Evolutionary conservation across 2,329 filamentous ascomycete genomes (phyloP), one percentile per base, ranked within the genome.

Genomic region (Epichloe uncinata): DNA sequence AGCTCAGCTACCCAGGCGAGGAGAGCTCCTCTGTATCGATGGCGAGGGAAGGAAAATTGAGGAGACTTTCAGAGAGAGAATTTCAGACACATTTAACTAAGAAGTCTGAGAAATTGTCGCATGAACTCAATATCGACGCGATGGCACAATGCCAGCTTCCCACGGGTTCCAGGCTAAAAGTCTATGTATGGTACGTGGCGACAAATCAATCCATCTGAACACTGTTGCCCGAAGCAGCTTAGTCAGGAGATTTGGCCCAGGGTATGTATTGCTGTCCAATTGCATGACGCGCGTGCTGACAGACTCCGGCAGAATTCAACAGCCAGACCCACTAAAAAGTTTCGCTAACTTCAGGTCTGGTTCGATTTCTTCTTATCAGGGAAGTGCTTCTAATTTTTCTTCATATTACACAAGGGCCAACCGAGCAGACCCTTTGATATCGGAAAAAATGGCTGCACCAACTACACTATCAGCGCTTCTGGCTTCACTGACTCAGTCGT

Each of bases 401-500:
- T 47, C 34, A 16, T 20, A 36, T 40, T 9, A 40, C 20, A 42
- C 45, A 34, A 9, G 49, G 16, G 15, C 40, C 53, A 49, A 43
- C 20, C 20, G 38, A 20, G 42, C 56, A 58, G 42, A 55, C 57
- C 20, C 57, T 56, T 37, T 52, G 65, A 55, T n/a, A 12, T 41
- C 33, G 36, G 8, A 9, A n/a, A 33, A 56, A 55, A 66, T 80
- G 71, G 71, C 79, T 20, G 67, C 73, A 43, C 66, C 70, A 41
- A 68, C 69, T 16, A 73, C 74, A 15, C 58, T 79, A 40, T 66
- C 75, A 50, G 70, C 69, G 13, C 59, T 79, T 47, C 59, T 80
- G 53, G 71, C 74, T 36, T 76, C 75, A 0, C 62, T 84, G 37
- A 76, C 73, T 0, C 75, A 77, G 54, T 82, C 80, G 2, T 64